Evolutionary conservation across 768 basidiomycete genomes (phyloP).

Genomic region (Porphyrellus cyaneotinctus): DNA sequence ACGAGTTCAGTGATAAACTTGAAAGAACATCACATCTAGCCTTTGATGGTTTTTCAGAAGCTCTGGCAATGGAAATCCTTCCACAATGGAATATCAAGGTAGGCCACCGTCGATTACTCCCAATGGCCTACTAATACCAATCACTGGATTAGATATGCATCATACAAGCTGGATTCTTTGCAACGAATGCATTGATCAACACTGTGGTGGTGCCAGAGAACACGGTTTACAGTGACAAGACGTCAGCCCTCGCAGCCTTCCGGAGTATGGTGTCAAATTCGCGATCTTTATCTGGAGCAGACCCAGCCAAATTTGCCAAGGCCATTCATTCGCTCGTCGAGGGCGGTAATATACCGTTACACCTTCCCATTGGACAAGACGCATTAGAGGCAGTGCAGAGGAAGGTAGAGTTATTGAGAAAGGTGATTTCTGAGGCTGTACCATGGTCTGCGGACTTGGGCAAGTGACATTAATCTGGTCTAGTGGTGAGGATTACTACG

Average conservation of each 20-base stretch:
- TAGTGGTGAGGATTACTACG: too few relatives aligned
- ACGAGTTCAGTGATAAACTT: background rate
- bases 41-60: background rate
- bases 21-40: background rate
- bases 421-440: background rate
- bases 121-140: background rate
- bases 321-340: background rate
- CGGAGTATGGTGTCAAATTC: too few relatives aligned
- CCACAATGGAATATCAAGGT: background rate
- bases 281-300: too few relatives aligned
- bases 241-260: too few relatives aligned
- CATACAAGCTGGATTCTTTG: background rate
- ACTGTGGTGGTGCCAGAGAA: background rate
- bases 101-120: background rate
- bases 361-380: background rate
- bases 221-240: too few relatives aligned
- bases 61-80: too few relatives aligned
- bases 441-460: slow-evolving; percentile 8
- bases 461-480: too few relatives aligned
- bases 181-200: background rate
- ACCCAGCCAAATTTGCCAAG: background rate
- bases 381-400: background rate
- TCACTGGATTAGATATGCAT: background rate
- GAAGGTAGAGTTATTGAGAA: background rate
- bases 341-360: background rate